phyloP scores from a whole-genome alignment of 805 yeast species.

The Candida chauliodis region DNA sequence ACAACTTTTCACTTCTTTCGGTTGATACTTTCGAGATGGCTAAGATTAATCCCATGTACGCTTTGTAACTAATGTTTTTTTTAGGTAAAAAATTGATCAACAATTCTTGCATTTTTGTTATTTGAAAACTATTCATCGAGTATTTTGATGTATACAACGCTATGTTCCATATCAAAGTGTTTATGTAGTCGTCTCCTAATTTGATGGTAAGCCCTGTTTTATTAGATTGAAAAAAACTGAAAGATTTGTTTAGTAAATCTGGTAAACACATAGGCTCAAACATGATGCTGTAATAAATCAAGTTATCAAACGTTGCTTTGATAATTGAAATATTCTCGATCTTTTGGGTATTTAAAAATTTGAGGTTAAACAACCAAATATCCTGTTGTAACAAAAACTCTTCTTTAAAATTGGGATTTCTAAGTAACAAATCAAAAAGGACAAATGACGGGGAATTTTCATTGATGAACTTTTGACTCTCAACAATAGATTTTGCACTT shows the following conservation, averaged over 20 bases:
- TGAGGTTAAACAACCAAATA: slow-evolving; percentile 29
- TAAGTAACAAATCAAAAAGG: slow-evolving; percentile 31
- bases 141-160: slow-evolving; percentile 15
- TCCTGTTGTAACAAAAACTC: slow-evolving; percentile 35
- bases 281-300: slow-evolving; percentile 25
- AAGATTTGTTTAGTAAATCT: slow-evolving; percentile 15
- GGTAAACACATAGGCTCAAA: slow-evolving; percentile 21
- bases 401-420: slow-evolving; percentile 31
- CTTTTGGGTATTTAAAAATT: slow-evolving; percentile 20
- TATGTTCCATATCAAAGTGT: slow-evolving; percentile 26
- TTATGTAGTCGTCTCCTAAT: slow-evolving; percentile 19
- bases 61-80: slow-evolving; percentile 21
- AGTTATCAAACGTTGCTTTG: slow-evolving; percentile 20
- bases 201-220: slow-evolving; percentile 20
- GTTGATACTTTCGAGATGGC: slow-evolving; percentile 22
- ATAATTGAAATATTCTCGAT: slow-evolving; percentile 17
- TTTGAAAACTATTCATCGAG: not conserved
- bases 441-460: slow-evolving; percentile 37
- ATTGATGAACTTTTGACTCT: slow-evolving; percentile 29
- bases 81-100: slow-evolving; percentile 17
- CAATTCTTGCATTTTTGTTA: slow-evolving; percentile 22
- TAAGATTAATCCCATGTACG: slow-evolving; percentile 35
- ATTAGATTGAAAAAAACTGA: slow-evolving; percentile 16
- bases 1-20: slow-evolving; percentile 24
- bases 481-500: slow-evolving; percentile 24